Base-by-base conservation (phyloP, 164 flowering plant species). In the Umbellularia californica region DNA sequence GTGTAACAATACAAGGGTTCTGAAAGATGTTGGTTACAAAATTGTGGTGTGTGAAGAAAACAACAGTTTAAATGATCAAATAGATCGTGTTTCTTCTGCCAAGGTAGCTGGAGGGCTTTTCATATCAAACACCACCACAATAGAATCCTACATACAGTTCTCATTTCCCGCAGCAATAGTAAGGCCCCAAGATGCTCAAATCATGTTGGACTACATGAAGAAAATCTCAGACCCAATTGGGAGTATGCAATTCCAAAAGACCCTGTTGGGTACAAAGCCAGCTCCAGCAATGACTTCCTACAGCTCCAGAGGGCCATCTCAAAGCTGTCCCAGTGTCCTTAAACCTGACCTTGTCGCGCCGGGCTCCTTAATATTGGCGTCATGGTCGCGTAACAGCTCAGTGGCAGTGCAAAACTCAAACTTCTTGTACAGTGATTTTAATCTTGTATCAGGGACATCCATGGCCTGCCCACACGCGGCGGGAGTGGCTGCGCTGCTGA, bases 261-360 rank as follows among this genome's bases (percentile, higher is more conserved):
- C 92, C 2, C 2, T 19, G 1, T 28, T 84, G 7, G 89, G 88
- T 0, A 69, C 81, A 2, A 86, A 84, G 52, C 83, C 85, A 13
- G 89, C 92, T 2, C 97, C 97, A 5, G 71, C 19, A 3, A 83
- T 85, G 27, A 70, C 92, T n/a, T 52, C 74, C 58, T 92, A 85
- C 77, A 89, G 88, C 83, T 90, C 97, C 5, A 75, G 83, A 58
- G 83, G 83, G 20, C 83, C 83, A 47, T 75, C 80, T 62, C 20
- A 33, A 58, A 30, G 82, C 73, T 82, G 85, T 71, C 92, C 93
- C 4, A 22, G 35, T 55, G 82, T 90, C 5, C 23, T 90, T 73
- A 92, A 90, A 72, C 94, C 97, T 12, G 97, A 92, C 73, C 1
- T 90, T 17, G 74, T 84, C 78, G 90, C 86, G 19, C 94, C 94